Percentiles rank a stretch among this genome's conserved stretches.
Conservation (phyloP, 2,329 filamentous ascomycete species). For the Fusarium phyllophilum region DNA sequence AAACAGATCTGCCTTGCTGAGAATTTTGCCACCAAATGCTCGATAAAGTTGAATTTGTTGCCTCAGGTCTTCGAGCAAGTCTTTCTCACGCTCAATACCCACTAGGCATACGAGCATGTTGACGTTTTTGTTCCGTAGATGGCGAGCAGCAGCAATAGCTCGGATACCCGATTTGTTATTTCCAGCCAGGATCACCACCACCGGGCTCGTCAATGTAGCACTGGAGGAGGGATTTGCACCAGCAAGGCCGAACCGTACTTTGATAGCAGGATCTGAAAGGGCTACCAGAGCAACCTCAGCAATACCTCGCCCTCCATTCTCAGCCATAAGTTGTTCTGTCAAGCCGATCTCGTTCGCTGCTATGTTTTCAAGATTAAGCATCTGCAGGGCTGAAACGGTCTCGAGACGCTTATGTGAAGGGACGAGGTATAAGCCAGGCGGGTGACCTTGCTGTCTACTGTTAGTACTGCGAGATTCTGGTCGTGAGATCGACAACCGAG, state of each 20-base stretch:
- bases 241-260: constrained; percentile 59
- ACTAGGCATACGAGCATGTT: constrained; percentile 86
- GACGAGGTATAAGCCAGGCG: constrained; percentile 62
- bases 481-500: constrained; percentile 46
- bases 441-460: constrained; percentile 49
- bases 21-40: constrained; percentile 81
- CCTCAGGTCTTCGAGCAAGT: constrained; percentile 81
- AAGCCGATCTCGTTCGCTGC: constrained; percentile 88
- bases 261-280: constrained; percentile 70
- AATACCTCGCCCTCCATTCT: constrained; percentile 89
- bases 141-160: constrained; percentile 85
- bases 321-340: constrained; percentile 88
- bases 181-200: constrained; percentile 84
- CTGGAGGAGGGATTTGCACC: constrained; percentile 50
- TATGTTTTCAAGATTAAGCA: constrained; percentile 92
- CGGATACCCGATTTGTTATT: constrained; percentile 91
- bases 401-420: constrained; percentile 68
- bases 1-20: constrained; percentile 69
- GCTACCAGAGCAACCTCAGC: constrained; percentile 82
- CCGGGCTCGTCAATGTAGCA: constrained; percentile 47
- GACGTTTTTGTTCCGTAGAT: constrained; percentile 84
- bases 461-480: constrained; percentile 49
- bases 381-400: constrained; percentile 78
- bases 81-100: constrained; percentile 83
- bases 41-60: constrained; percentile 87